These are phyloP conservation scores for Coprinellus aureogranulatus DNA, from an alignment of 768 basidiomycete species.

Conservation along the genomic window DNA sequence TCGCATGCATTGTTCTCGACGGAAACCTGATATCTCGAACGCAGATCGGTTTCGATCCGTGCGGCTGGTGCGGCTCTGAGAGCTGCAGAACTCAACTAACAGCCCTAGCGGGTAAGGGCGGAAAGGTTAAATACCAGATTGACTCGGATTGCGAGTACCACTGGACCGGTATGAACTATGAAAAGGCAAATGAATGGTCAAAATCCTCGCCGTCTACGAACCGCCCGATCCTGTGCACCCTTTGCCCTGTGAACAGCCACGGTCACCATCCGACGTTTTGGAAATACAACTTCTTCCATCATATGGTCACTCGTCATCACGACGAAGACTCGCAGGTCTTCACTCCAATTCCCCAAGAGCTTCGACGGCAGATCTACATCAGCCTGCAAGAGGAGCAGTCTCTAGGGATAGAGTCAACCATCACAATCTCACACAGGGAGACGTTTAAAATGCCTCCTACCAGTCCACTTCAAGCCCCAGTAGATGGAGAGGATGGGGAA, in stretches of 20 bases:
- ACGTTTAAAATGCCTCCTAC: no score
- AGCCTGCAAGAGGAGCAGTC: no score
- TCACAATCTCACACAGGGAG: no score
- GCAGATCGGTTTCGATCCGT: conserved; percentile 12
- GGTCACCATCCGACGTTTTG: conserved; percentile 12
- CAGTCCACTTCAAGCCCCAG: no score
- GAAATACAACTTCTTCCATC: conserved; percentile 17
- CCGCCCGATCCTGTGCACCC: conserved; percentile 16
- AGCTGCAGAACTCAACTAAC: not conserved
- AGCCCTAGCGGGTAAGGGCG: not conserved
- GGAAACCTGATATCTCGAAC: no score
- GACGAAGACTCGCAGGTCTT: no score
- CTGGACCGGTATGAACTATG: conserved; percentile 13
- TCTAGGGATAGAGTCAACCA: no score
- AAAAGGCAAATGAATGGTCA: not conserved
- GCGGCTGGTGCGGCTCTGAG: conserved; percentile 8
- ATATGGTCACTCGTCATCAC: conserved; percentile 1
- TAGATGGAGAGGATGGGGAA: no score
- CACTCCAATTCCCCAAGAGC: no score
- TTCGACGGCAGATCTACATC: no score
- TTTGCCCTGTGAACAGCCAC: conserved; percentile 10
- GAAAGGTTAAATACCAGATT: not conserved
- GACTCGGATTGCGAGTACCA: conserved; percentile 14
- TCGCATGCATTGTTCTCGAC: no score
- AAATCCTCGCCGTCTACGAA: conserved; percentile 16